Evolutionary conservation across 768 basidiomycete species (phyloP).

Genomic region (Phanerochaete carnosa): DNA sequence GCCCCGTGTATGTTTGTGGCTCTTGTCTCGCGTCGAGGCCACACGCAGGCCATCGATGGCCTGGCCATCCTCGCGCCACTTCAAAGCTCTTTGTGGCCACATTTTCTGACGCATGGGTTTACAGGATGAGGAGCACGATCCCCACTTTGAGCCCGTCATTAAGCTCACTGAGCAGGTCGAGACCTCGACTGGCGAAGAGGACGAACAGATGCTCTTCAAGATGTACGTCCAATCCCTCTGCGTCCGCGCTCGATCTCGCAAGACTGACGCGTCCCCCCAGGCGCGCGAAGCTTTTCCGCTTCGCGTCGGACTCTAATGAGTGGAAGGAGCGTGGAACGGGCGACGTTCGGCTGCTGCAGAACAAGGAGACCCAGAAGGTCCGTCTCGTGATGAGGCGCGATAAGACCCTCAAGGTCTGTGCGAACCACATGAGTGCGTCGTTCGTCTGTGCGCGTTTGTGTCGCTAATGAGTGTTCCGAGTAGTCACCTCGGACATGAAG

Average conservation of each 20-base stretch:
- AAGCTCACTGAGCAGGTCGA: slow-evolving; percentile 95
- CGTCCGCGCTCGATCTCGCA: slow-evolving; percentile 10
- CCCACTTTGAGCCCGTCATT: slow-evolving; percentile 95
- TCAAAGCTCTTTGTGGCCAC: slow-evolving; percentile 1
- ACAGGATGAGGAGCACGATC: slow-evolving; percentile 76
- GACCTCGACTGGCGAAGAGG: slow-evolving; percentile 92
- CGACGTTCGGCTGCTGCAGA: slow-evolving; percentile 86
- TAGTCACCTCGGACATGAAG: slow-evolving; percentile 87
- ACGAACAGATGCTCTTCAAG: slow-evolving; percentile 92
- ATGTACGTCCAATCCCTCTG: slow-evolving; percentile 60
- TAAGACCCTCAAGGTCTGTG: slow-evolving; percentile 99
- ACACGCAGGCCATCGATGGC: slow-evolving; percentile 11
- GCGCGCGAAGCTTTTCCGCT: slow-evolving; percentile 98
- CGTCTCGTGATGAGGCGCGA: slow-evolving; percentile 99
- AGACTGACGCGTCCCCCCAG: slow-evolving; percentile 38
- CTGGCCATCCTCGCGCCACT: slow-evolving; percentile 26
- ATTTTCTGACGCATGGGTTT: slow-evolving; percentile 12
- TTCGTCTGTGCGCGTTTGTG: neutral
- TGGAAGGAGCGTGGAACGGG: slow-evolving; percentile 99
- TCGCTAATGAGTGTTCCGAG: neutral
- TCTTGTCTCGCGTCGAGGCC: neutral
- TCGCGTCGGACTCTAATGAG: slow-evolving; percentile 70
- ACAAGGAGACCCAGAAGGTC: slow-evolving; percentile 88
- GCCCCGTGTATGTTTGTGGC: slow-evolving; percentile 55
- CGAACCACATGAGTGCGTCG: slow-evolving; percentile 86